Conservation (phyloP, 2,329 filamentous ascomycete species). For the Colletotrichum sp. region DNA sequence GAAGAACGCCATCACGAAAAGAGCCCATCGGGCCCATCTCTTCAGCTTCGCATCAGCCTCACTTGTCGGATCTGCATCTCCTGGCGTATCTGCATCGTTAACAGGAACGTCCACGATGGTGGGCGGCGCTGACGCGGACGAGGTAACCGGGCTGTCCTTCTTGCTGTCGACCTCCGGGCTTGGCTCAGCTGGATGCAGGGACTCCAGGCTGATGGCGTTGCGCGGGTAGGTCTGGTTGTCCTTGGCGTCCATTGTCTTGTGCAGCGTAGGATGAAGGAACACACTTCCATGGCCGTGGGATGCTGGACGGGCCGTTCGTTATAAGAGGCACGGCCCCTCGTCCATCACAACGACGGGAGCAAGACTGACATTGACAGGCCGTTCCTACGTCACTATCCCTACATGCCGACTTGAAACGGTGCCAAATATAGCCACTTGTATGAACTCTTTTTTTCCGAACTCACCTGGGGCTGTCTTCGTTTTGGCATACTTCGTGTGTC, state of each 20-base stretch:
- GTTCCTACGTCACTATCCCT: not conserved
- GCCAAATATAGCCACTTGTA: not conserved
- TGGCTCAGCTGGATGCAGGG: not conserved
- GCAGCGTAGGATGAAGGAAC: not conserved
- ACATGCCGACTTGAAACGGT: not conserved
- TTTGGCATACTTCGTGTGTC: not conserved
- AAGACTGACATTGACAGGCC: not conserved
- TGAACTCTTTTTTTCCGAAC: not conserved
- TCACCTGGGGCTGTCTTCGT: not conserved
- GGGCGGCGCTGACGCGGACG: not conserved
- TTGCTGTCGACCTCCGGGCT: not conserved
- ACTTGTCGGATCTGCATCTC: no score
- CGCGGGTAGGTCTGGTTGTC: not conserved
- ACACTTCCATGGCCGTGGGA: not conserved
- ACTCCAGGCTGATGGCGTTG: slow-evolving; percentile 1
- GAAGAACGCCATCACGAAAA: slow-evolving; percentile 9
- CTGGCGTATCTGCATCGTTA: not conserved
- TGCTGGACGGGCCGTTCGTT: not conserved
- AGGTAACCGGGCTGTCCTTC: not conserved
- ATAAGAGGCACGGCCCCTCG: slow-evolving; percentile 1
- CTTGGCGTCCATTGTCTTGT: slow-evolving; percentile 6
- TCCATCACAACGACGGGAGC: not conserved
- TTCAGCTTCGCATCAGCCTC: not conserved
- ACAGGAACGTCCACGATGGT: not conserved
- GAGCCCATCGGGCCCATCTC: slow-evolving; percentile 5